phyloP scores from a whole-genome alignment of 2,329 filamentous ascomycete species.

The Paradendryphiella salina region DNA sequence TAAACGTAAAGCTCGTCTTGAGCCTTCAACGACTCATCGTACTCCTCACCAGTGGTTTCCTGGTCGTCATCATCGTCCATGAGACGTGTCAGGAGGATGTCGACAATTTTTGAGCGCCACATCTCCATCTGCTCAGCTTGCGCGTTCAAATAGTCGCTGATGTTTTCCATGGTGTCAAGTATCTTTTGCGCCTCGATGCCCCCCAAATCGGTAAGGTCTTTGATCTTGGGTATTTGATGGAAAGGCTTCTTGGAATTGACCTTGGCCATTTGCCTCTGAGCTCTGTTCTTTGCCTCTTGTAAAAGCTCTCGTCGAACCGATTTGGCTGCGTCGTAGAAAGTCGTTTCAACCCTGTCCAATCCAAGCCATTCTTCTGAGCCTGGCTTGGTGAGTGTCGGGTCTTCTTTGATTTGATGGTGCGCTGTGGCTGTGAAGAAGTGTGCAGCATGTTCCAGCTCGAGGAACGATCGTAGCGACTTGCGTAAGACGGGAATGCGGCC shows the following conservation, averaged over 20 bases:
- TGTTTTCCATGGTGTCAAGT: conserved; percentile 65
- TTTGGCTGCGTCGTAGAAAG: conserved; percentile 79
- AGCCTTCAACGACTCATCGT: conserved; percentile 80
- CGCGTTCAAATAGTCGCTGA: conserved; percentile 68
- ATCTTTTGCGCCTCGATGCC: conserved; percentile 75
- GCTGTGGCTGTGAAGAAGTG: conserved; percentile 84
- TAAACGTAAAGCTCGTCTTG: conserved; percentile 91
- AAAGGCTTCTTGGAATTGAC: conserved; percentile 35
- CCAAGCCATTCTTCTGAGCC: conserved; percentile 67
- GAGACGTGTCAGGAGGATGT: conserved; percentile 72
- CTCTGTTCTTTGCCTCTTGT: conserved; percentile 60
- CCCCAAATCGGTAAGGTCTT: conserved; percentile 61
- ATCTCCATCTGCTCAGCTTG: conserved; percentile 72
- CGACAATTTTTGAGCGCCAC: conserved; percentile 74
- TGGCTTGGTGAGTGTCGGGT: conserved; percentile 64
- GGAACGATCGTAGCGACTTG: conserved; percentile 68
- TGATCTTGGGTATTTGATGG: conserved; percentile 40
- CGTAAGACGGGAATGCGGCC: conserved; percentile 61
- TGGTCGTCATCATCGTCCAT: conserved; percentile 76
- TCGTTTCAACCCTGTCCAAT: conserved; percentile 70
- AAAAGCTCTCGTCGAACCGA: conserved; percentile 76
- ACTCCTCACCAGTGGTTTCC: conserved; percentile 85
- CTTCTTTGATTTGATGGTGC: conserved; percentile 79
- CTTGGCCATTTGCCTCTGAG: conserved; percentile 66
- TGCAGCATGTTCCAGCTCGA: conserved; percentile 81